Evolutionary conservation across 2,329 filamentous ascomycete species (phyloP).

Genomic region (Dryadomyces quercivorus): DNA sequence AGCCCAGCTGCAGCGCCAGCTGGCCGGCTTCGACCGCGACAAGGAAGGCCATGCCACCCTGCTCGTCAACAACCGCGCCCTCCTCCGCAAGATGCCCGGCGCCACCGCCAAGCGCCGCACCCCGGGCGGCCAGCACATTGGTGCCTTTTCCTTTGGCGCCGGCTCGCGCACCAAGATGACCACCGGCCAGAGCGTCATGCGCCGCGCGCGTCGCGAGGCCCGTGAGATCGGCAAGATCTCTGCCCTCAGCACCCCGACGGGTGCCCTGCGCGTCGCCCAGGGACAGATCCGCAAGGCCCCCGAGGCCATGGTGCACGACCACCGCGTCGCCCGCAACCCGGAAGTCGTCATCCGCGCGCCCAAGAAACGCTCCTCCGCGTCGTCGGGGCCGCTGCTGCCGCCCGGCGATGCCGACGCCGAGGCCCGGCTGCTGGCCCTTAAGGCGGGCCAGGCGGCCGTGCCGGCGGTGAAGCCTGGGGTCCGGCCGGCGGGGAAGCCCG

Average conservation of each 20-base stretch:
- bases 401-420: slow-evolving; percentile 19
- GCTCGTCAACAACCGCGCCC: slow-evolving; percentile 35
- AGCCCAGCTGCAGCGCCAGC: slow-evolving; percentile 41
- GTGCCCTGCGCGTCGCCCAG: slow-evolving; percentile 19
- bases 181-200: slow-evolving; percentile 40
- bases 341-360: slow-evolving; percentile 12
- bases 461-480: not conserved
- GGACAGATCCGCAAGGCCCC: slow-evolving; percentile 38
- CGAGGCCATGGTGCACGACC: slow-evolving; percentile 39
- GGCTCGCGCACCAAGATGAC: slow-evolving; percentile 40
- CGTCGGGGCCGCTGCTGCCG: not conserved
- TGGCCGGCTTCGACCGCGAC: slow-evolving; percentile 44
- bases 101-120: slow-evolving; percentile 7
- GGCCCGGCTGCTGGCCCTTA: slow-evolving; percentile 22
- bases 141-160: slow-evolving; percentile 24
- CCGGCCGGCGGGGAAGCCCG: not conserved
- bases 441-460: slow-evolving; percentile 10
- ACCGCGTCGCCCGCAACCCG: slow-evolving; percentile 26
- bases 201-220: slow-evolving; percentile 43
- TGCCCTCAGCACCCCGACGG: slow-evolving; percentile 28
- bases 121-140: slow-evolving; percentile 2
- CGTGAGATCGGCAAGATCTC: slow-evolving; percentile 38
- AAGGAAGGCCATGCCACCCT: slow-evolving; percentile 44
- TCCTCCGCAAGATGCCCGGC: slow-evolving; percentile 20
- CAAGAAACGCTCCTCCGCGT: slow-evolving; percentile 4